phyloP scores from a whole-genome alignment of 306 rosid genomes.

The Prunus fruticosa region DNA sequence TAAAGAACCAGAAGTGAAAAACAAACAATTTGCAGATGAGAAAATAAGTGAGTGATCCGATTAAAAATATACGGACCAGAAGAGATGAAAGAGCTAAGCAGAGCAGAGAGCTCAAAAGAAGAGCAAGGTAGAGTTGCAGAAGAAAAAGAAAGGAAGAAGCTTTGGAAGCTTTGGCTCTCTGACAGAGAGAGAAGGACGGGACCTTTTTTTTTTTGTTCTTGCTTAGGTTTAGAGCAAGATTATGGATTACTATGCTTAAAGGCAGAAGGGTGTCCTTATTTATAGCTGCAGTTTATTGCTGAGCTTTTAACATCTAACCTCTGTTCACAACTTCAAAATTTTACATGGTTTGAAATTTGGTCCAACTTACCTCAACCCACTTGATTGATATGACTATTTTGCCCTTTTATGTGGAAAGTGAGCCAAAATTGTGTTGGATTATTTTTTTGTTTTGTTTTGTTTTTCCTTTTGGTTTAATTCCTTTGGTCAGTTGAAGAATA shows the following conservation, averaged over 20 bases:
- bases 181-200: constrained; percentile 1
- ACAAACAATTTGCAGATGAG: neutral
- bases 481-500: neutral
- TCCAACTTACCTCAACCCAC: neutral
- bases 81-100: neutral
- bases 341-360: constrained; percentile 10
- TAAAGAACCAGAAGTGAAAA: neutral
- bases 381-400: neutral
- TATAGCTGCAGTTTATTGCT: constrained; percentile 43
- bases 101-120: neutral
- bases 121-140: neutral
- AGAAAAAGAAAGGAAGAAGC: neutral
- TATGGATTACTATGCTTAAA: constrained; percentile 1
- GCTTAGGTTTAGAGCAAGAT: neutral
- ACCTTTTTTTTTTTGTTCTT: neutral
- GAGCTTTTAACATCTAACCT: neutral
- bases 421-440: neutral
- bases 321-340: constrained; percentile 18
- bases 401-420: neutral
- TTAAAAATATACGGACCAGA: constrained; percentile 10
- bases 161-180: neutral
- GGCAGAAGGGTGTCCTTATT: constrained; percentile 32
- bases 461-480: neutral
- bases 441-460: neutral
- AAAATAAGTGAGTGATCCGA: constrained; percentile 9